These are phyloP conservation scores for Parmales sp. DNA, from an alignment of 108 stramenopile genomes.

Conservation along the genomic window DNA sequence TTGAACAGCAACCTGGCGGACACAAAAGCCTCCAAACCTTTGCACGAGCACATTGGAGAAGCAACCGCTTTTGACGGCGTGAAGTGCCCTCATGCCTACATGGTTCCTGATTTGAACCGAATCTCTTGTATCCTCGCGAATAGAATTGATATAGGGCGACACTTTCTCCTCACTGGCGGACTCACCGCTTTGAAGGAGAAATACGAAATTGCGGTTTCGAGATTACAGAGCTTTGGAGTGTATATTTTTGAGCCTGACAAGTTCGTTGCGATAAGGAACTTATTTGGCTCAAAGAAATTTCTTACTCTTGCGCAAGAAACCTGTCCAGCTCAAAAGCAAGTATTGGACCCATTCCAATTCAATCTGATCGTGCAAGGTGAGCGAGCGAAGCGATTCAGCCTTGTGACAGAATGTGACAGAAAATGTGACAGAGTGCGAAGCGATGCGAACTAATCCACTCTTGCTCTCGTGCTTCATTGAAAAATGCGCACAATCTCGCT, in stretches of 20 bases:
- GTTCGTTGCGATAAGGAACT: background rate
- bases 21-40: background rate
- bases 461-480: no score
- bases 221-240: slow-evolving; percentile 13
- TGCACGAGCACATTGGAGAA: slow-evolving; percentile 21
- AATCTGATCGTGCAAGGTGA: slow-evolving; percentile 22
- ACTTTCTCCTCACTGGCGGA: slow-evolving; percentile 19
- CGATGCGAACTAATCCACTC: no score
- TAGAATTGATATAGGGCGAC: slow-evolving; percentile 15
- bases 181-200: slow-evolving; percentile 14
- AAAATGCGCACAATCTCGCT: no score
- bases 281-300: slow-evolving; percentile 12
- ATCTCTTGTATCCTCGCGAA: slow-evolving; percentile 21
- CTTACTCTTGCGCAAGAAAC: slow-evolving; percentile 9
- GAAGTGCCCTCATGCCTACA: slow-evolving; percentile 16
- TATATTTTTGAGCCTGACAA: slow-evolving; percentile 16
- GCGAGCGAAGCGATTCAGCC: no score
- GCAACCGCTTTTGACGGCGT: slow-evolving; percentile 7
- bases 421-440: no score
- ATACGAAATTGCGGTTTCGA: background rate
- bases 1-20: slow-evolving; percentile 7
- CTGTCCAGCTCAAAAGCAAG: slow-evolving; percentile 12
- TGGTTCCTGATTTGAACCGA: slow-evolving; percentile 9
- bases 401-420: no score
- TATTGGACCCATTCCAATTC: slow-evolving; percentile 28